Percentiles rank a stretch among this genome's conserved stretches.
Conservation (phyloP, 1,284 basidiomycete genomes). For the Boletus sp. region DNA sequence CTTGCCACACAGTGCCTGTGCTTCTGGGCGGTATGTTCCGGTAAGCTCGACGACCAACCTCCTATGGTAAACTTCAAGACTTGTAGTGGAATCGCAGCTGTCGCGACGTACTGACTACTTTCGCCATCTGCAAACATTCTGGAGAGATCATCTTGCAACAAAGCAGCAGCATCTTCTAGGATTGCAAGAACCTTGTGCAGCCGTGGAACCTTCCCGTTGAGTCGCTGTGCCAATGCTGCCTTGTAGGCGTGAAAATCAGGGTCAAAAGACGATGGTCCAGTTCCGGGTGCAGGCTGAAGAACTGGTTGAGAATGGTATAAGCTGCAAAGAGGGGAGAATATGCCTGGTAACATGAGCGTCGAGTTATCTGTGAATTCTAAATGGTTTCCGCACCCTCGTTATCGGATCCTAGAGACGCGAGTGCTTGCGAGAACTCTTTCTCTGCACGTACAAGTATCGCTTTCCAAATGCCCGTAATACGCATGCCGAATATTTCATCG, state of each 20-base stretch:
- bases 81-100: not conserved
- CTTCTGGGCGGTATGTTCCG: conserved; percentile 45
- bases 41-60: conserved; percentile 38
- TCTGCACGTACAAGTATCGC: conserved; percentile 41
- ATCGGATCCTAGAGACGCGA: conserved; percentile 26
- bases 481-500: conserved; percentile 48
- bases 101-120: conserved; percentile 20
- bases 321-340: conserved; percentile 44
- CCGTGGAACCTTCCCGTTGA: conserved; percentile 55
- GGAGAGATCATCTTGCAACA: conserved; percentile 54
- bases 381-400: conserved; percentile 16
- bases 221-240: conserved; percentile 49
- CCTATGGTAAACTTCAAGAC: conserved; percentile 32
- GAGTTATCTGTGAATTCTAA: not conserved
- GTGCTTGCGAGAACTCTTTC: conserved; percentile 40
- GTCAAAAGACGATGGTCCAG: conserved; percentile 38
- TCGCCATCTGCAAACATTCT: conserved; percentile 40
- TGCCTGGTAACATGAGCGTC: conserved; percentile 37
- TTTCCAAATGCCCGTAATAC: conserved; percentile 57
- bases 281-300: conserved; percentile 37
- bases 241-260: conserved; percentile 57
- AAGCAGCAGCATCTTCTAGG: conserved; percentile 53
- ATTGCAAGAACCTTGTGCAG: conserved; percentile 53
- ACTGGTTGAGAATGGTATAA: conserved; percentile 52
- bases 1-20: conserved; percentile 41